Evolutionary conservation across 108 stramenopile species (phyloP).

Genomic region (Discostella stelligeroides): DNA sequence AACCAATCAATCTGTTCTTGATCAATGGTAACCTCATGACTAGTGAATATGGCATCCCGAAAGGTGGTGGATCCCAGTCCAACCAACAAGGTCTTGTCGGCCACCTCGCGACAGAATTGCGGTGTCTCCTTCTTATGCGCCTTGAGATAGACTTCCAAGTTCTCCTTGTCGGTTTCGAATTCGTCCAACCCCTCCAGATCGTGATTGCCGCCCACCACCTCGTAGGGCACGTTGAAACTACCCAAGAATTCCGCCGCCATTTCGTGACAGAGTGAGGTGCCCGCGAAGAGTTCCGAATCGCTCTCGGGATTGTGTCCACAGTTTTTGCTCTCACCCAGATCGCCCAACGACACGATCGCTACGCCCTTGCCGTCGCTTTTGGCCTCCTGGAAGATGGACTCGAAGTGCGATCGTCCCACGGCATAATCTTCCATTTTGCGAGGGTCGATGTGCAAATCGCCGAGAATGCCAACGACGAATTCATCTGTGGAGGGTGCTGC

Average conservation of each 20-base stretch:
- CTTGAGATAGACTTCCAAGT: constrained; percentile 71
- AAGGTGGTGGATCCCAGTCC: constrained; percentile 86
- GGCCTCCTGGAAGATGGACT: constrained; percentile 63
- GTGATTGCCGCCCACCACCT: constrained; percentile 64
- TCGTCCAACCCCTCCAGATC: constrained; percentile 96
- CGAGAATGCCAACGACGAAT: constrained; percentile 67
- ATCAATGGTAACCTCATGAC: constrained; percentile 93
- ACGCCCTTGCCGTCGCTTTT: constrained; percentile 56
- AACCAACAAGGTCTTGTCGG: constrained; percentile 87
- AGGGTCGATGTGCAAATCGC: constrained; percentile 87
- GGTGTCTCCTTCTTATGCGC: constrained; percentile 74
- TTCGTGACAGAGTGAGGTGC: constrained; percentile 69
- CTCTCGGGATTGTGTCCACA: constrained; percentile 44
- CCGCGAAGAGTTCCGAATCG: constrained; percentile 57
- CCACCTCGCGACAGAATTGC: constrained; percentile 77
- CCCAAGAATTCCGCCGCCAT: constrained; percentile 67
- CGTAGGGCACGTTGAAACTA: constrained; percentile 59
- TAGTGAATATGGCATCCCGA: constrained; percentile 85
- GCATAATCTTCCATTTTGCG: constrained; percentile 79
- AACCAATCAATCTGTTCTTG: constrained; percentile 92
- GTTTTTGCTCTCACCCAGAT: constrained; percentile 57
- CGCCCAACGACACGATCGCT: constrained; percentile 45
- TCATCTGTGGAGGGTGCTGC: constrained; percentile 15
- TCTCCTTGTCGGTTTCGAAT: constrained; percentile 87
- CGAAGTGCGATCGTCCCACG: constrained; percentile 49